Percentiles rank a stretch among this genome's conserved stretches.
Conservation (phyloP, 345 rosid genomes). For the Sisymbrium irio region DNA sequence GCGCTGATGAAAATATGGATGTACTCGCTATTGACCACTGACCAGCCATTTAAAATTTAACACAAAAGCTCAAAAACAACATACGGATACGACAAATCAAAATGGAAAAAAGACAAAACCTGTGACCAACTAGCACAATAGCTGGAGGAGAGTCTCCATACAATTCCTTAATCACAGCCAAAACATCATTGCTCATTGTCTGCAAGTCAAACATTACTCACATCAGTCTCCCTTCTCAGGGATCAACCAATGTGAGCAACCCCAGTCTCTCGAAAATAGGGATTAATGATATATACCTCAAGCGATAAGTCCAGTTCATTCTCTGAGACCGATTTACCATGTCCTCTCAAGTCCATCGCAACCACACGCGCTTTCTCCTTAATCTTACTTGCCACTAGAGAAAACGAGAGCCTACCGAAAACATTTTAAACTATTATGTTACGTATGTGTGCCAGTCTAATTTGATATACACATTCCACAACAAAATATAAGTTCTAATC, state of each 20-base stretch:
- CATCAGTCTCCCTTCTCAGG: constrained; percentile 12
- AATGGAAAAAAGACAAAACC: constrained; percentile 40
- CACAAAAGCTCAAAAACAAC: background rate
- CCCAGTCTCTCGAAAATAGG: background rate
- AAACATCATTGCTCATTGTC: constrained; percentile 91
- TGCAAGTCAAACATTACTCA: constrained; percentile 42
- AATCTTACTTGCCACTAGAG: constrained; percentile 65
- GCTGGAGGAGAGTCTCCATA: constrained; percentile 92
- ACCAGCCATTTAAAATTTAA: background rate
- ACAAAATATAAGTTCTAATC: background rate
- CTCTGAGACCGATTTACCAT: constrained; percentile 77
- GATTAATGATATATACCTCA: constrained; percentile 48
- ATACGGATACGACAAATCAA: background rate
- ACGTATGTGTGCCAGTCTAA: background rate
- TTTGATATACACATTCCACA: background rate
- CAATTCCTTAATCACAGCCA: constrained; percentile 71
- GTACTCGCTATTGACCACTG: background rate
- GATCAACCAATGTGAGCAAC: background rate
- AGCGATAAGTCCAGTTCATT: constrained; percentile 86
- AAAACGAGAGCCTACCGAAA: constrained; percentile 75
- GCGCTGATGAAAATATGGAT: background rate
- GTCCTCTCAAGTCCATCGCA: constrained; percentile 96
- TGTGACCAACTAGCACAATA: constrained; percentile 92
- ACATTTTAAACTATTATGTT: background rate
- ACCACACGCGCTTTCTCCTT: constrained; percentile 89